Evolutionary conservation across 768 basidiomycete genomes (phyloP), one percentile per base, ranked within the genome.

Genomic region (Sporobolomyces phaffii): DNA sequence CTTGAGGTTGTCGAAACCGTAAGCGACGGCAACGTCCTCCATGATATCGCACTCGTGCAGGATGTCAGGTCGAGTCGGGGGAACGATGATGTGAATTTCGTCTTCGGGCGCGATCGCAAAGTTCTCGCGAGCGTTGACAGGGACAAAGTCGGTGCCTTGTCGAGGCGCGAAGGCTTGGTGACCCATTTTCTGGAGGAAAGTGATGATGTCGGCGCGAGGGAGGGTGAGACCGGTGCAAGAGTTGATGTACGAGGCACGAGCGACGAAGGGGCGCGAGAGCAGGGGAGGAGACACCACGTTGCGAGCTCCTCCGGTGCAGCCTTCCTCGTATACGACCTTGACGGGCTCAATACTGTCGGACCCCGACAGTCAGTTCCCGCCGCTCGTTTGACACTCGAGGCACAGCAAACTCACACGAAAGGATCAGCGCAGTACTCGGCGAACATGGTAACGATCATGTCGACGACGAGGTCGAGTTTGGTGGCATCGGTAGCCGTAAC

Each of bases 31-130:
- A 3, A 88, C 91, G 70, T 99, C 96, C 77, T 99, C 96, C 87
- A 99, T 89, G 76, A 98, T 84, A 76, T 99, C 96, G 75, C 93
- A 96, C 77, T 98, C 92, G 76, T 99, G 96, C 60, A 99, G 80
- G 72, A 99, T 97, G 76, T 99, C 96, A 2, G 96, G 92, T 41
- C 96, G 85, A n/a, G 92, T 97, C n/a, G 89, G 82, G 7, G 96
- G 94, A 51, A 99, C 82, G 38, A 84, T 80, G 31, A 98, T 87
- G 22, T 82, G 73, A 47, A 99, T 81, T 72, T 84, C 82, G 74
- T 97, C 92, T 0, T 76, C 67, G 10, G 54, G 54, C 3, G 51
- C 64, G 34, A 72, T 72, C 11, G 38, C 20, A 51, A 71, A 28
- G 34, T 53, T 47, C 3, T 50, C 41, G 26, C 47, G 61, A 11